Evolutionary conservation across 2,329 filamentous ascomycete genomes (phyloP), one percentile per base, ranked within the genome.

Genomic region (Talaromyces sp.): DNA sequence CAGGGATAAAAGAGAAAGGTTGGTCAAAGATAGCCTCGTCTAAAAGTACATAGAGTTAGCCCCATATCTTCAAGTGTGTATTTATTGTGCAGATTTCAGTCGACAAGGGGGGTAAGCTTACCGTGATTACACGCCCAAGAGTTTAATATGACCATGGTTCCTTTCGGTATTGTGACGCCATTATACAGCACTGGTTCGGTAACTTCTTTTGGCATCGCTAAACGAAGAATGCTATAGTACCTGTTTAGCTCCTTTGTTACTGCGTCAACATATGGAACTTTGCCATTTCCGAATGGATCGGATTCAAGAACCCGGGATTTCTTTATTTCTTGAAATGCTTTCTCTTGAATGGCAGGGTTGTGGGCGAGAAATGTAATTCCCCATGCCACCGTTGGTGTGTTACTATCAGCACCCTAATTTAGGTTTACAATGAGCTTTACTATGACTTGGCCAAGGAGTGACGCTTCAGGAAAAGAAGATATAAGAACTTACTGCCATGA

Each of bases 121-220:
- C 64, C 63, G 32, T 55, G 47, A 57, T 66, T 66, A 39, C 64
- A 66, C 4, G 58, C 64, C 64, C 64, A 66, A 19, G 63, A 55
- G 52, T 66, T 66, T 47, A 66, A 28, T 19, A 65, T 63, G 13
- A 66, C 32, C 36, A 62, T 62, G 10, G 64, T 65, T 15, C 59
- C 61, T 44, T 60, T 57, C 3, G 63, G 64, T 19, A 66, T 63
- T 3, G 49, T 57, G 15, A 44, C 30, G 5, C 63, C 63, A 39
- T 63, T 58, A 49, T 59, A 66, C 17, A 55, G 32, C 19, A 63
- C 63, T 3, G 57, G 47, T 22, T 55, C 22, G 22, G 53, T 55
- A 17, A 54, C 59, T 19, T 60, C 52, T 22, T 62, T 58, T 8
- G 63, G 64, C 58, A 62, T 59, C 9, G 60, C 60, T 4, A 64